These are phyloP conservation scores for Elaeis guineensis DNA, from an alignment of 176 grass and related monocot genomes.

Conservation along the genomic window DNA sequence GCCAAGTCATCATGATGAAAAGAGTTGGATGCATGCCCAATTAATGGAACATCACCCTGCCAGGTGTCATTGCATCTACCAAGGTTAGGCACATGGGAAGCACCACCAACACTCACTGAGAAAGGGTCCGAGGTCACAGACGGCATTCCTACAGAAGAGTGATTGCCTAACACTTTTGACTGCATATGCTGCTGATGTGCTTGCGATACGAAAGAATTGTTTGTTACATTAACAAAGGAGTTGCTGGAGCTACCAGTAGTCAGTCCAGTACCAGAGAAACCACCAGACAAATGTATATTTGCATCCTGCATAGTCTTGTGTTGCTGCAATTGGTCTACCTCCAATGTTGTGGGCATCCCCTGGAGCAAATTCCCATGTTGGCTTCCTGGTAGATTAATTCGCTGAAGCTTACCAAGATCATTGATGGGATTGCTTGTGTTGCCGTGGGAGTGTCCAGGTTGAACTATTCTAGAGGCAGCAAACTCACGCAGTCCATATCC, in stretches of 20 bases:
- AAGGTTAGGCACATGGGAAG: constrained; percentile 32
- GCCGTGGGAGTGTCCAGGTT: constrained; percentile 15
- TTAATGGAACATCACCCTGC: constrained; percentile 28
- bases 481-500: constrained; percentile 38
- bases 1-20: constrained; percentile 23
- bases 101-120: constrained; percentile 19
- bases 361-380: constrained; percentile 31
- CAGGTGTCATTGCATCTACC: constrained; percentile 16
- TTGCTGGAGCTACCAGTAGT: constrained; percentile 17
- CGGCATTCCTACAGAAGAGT: constrained; percentile 24
- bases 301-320: constrained; percentile 54
- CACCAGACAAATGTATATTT: constrained; percentile 26
- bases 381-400: constrained; percentile 33
- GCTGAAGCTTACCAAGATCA: constrained; percentile 52
- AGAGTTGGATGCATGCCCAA: constrained; percentile 25
- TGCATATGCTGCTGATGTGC: constrained; percentile 33
- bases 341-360: constrained; percentile 36
- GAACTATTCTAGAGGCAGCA: constrained; percentile 40
- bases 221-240: constrained; percentile 31
- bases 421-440: constrained; percentile 28
- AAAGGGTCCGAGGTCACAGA: constrained; percentile 19
- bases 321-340: constrained; percentile 31
- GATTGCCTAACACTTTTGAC: constrained; percentile 23
- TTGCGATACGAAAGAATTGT: constrained; percentile 32
- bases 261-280: constrained; percentile 27